A percentile compares a stretch with the other conserved stretches of the same genome.
Conservation (phyloP, 78 protist species). For the Cavenderia fasciculata region DNA sequence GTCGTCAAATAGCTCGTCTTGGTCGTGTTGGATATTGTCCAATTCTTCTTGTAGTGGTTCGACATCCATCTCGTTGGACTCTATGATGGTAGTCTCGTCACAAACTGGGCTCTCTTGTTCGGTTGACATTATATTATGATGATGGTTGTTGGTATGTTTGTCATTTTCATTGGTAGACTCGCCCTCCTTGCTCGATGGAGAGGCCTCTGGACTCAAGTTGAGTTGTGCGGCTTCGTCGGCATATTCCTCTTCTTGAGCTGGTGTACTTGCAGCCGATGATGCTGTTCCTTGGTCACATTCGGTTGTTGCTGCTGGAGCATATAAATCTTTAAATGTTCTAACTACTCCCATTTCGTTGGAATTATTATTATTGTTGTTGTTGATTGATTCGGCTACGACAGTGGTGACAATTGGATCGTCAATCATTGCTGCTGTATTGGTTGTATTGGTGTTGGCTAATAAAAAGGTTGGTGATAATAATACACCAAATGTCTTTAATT, state of each 20-base stretch:
- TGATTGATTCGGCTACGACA: not conserved
- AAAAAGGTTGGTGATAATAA: constrained; percentile 44
- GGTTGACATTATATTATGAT: too few species aligned
- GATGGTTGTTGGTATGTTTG: too few species aligned
- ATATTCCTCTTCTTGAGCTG: not conserved
- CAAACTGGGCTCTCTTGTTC: too few species aligned
- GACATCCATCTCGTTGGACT: too few species aligned
- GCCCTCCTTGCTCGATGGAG: too few species aligned
- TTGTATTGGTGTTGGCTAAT: not conserved
- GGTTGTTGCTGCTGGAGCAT: too few species aligned
- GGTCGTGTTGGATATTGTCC: not conserved
- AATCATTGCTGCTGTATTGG: not conserved
- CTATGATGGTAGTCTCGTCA: too few species aligned
- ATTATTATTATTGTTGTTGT: not conserved
- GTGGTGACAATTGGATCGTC: not conserved
- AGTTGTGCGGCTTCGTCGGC: not conserved
- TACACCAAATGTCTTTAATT: constrained; percentile 10
- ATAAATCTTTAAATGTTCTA: too few species aligned
- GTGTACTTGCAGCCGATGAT: not conserved
- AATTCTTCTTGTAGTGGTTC: too few species aligned
- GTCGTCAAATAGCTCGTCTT: not conserved
- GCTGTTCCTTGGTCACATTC: not conserved
- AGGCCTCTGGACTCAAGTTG: too few species aligned
- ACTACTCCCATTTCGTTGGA: too few species aligned
- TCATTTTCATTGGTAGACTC: too few species aligned